Base-by-base conservation (phyloP, 306 rosid species). In the Hippophae gyantsensis region DNA sequence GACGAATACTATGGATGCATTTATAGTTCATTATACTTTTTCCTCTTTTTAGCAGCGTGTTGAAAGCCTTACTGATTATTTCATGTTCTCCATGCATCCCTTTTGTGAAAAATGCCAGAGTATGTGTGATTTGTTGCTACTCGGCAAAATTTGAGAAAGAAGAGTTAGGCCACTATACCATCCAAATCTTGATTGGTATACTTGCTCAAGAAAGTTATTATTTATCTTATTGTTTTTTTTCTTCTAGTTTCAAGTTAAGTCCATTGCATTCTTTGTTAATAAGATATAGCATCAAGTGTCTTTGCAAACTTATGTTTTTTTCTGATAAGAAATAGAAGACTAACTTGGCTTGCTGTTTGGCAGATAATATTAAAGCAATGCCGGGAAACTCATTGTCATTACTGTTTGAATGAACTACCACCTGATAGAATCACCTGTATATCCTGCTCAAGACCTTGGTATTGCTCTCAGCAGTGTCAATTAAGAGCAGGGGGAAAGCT, bases 301-400 rank as follows among this genome's bases (percentile, higher is more conserved):
- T 3, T 46, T 49, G 13, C 10, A 46, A 32, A 43, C 43, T 13
- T 52, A 25, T 42, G 13, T 18, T 52, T 52, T 18, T 27, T 59
- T 11, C 48, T 59, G 59, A 44, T 13, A 43, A 57, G 60, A 32
- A 60, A 48, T n/a, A 32, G 52, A 13, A 54, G 40, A 10, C 67
- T 72, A 32, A 38, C 50, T 63, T 42, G 11, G 10, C 48, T 52
- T 3, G 56, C 11, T 54, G 40, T 10, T 52, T 48, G 58, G 67
- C 80, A 89, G 97, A 72, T 89, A 76, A 76, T 86, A 62, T 69
- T 74, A 63, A 89, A 86, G 85, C 84, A 74, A 64, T 84, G 83
- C 57, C 84, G 93, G 49, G 95, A 84, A 69, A 86, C 87, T 52
- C 93, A 84, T 82, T 89, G 97, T 67, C 97, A 86, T 71, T 82